Evolutionary conservation across 768 basidiomycete genomes (phyloP).

Genomic region (Boletus rubescentipes): DNA sequence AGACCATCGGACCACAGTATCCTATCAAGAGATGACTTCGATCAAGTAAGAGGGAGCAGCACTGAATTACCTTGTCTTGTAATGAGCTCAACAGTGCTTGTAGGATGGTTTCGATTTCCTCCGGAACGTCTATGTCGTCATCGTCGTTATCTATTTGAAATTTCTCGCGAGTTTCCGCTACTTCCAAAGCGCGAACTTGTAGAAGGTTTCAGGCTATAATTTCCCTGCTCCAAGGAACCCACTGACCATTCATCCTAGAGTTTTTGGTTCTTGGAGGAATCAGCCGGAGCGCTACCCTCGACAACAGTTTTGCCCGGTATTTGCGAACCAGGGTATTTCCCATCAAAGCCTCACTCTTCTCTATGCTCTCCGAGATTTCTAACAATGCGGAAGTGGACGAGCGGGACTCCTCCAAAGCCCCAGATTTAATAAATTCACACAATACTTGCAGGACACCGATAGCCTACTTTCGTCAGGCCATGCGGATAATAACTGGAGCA

Average conservation of each 20-base stretch:
- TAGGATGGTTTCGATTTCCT: conserved; percentile 71
- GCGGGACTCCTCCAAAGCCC: conserved; percentile 52
- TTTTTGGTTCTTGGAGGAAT: conserved; percentile 48
- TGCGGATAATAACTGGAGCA: neutral
- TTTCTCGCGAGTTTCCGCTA: conserved; percentile 4
- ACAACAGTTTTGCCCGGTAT: conserved; percentile 62
- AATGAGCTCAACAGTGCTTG: conserved; percentile 71
- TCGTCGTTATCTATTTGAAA: conserved; percentile 26
- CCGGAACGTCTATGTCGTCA: conserved; percentile 66
- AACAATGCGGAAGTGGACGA: conserved; percentile 44
- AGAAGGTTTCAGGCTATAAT: conserved; percentile 21
- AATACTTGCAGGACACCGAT: conserved; percentile 69
- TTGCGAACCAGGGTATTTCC: conserved; percentile 71
- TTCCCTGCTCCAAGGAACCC: conserved; percentile 19
- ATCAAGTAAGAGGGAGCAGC: neutral
- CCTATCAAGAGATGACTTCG: conserved; percentile 47
- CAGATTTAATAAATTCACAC: conserved; percentile 68
- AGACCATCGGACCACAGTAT: conserved; percentile 93
- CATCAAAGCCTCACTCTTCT: conserved; percentile 39
- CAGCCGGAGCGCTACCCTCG: conserved; percentile 61
- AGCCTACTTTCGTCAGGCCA: conserved; percentile 40
- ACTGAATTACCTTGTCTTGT: conserved; percentile 71
- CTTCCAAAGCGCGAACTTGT: conserved; percentile 27
- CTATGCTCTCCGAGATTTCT: conserved; percentile 43
- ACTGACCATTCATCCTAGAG: conserved; percentile 44